A percentile compares a stretch with the other conserved stretches of the same genome.
phyloP scores from a whole-genome alignment of 2,329 filamentous ascomycete genomes.

The Ilyonectria robusta region DNA sequence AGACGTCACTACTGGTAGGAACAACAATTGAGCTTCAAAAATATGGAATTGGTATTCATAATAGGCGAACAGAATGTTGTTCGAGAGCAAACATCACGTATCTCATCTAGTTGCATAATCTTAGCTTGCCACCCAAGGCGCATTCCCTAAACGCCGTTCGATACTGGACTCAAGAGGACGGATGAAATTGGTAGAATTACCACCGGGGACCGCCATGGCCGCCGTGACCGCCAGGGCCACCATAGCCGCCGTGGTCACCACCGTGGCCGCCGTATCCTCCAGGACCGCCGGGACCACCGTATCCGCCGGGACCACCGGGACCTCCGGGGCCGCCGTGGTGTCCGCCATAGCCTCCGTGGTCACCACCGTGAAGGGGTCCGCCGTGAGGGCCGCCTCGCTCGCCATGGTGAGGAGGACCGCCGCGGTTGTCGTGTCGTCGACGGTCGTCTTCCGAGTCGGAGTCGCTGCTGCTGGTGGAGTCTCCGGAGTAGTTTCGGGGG shows the following conservation, averaged over 20 bases:
- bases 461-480: constrained; percentile 45
- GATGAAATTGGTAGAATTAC: background rate
- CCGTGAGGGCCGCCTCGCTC: background rate
- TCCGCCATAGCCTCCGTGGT: background rate
- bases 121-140: background rate
- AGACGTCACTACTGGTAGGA: background rate
- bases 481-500: constrained; percentile 34
- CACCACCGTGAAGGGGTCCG: constrained; percentile 9
- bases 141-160: background rate
- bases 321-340: constrained; percentile 8
- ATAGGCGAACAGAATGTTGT: background rate
- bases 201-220: constrained; percentile 14
- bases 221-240: constrained; percentile 1
- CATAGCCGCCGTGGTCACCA: background rate
- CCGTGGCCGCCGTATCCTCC: background rate
- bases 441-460: constrained; percentile 42
- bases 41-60: background rate
- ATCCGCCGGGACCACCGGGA: constrained; percentile 1
- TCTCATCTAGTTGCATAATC: background rate
- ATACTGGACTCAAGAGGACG: background rate
- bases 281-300: background rate
- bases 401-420: background rate
- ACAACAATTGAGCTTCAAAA: background rate
- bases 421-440: constrained; percentile 4
- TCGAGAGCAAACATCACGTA: background rate